phyloP scores from a whole-genome alignment of 2,329 filamentous ascomycete genomes.

The Exophiala sp. region DNA sequence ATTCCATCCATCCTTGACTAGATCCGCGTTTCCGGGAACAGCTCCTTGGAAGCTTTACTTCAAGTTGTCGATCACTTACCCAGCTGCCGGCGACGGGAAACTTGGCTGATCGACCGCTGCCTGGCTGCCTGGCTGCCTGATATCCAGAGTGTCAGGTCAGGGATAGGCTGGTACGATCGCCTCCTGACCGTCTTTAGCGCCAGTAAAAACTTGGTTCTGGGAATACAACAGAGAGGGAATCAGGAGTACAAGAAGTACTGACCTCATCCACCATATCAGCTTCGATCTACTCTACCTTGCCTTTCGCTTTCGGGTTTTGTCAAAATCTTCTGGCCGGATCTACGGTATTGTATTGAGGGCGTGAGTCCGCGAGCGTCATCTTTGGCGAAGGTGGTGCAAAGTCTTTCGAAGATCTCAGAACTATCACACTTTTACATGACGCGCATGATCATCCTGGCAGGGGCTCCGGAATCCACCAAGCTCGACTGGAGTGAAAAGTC shows the following conservation, averaged over 20 bases:
- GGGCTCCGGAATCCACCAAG: conserved; percentile 24
- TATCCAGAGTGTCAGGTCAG: neutral
- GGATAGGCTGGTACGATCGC: neutral
- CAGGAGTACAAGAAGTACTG: neutral
- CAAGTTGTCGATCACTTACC: neutral
- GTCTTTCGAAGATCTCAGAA: neutral
- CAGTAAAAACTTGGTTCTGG: neutral
- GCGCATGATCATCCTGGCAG: conserved; percentile 28
- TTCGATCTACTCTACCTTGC: neutral
- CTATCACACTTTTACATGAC: conserved; percentile 19
- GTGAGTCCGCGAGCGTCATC: neutral
- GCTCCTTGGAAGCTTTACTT: neutral
- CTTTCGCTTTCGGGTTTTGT: conserved; percentile 1
- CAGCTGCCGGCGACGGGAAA: too few relatives aligned
- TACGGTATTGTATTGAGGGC: neutral
- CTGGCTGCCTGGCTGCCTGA: neutral
- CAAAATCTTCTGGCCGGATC: neutral
- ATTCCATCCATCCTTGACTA: neutral
- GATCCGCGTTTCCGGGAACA: neutral
- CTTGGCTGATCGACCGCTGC: neutral
- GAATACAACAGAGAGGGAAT: neutral
- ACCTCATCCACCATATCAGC: conserved; percentile 15
- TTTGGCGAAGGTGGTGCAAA: too few relatives aligned
- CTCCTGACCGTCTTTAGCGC: neutral
- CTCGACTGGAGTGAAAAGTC: conserved; percentile 29